A percentile compares a stretch with the other conserved stretches of the same genome.
These are phyloP conservation scores for Wickerhamomyces bovis DNA, from an alignment of 805 yeast genomes.

Conservation along the genomic window DNA sequence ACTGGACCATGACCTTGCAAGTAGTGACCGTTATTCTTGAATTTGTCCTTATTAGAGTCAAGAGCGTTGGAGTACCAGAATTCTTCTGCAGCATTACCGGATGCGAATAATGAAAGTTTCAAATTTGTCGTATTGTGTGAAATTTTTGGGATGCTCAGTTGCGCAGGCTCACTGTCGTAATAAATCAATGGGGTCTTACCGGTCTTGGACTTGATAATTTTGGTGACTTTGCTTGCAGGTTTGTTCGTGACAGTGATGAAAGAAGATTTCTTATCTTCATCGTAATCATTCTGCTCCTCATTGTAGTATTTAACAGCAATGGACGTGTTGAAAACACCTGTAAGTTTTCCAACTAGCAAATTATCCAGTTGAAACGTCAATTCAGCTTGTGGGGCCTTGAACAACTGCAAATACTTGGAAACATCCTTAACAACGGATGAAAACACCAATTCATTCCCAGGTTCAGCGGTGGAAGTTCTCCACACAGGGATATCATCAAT, in stretches of 20 bases:
- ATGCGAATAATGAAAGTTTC: constrained; percentile 51
- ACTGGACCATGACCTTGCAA: constrained; percentile 65
- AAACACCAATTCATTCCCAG: constrained; percentile 44
- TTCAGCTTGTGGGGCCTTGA: constrained; percentile 33
- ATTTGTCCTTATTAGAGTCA: constrained; percentile 39
- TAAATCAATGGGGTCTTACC: constrained; percentile 39
- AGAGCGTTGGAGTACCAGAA: constrained; percentile 70
- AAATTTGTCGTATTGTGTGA: constrained; percentile 47
- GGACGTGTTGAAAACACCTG: constrained; percentile 54
- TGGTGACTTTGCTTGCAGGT: constrained; percentile 16
- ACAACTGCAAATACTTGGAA: constrained; percentile 46
- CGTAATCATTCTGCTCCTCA: constrained; percentile 17
- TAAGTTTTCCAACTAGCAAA: constrained; percentile 42
- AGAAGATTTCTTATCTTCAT: constrained; percentile 9
- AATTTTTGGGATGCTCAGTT: constrained; percentile 38
- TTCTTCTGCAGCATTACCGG: constrained; percentile 78
- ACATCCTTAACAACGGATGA: constrained; percentile 59
- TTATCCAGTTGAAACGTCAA: constrained; percentile 63
- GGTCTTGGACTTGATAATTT: constrained; percentile 12
- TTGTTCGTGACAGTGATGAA: constrained; percentile 16
- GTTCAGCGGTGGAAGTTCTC: constrained; percentile 85
- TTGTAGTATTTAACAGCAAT: constrained; percentile 47
- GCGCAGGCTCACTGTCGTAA: constrained; percentile 34
- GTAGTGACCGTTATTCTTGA: constrained; percentile 32
- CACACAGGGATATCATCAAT: constrained; percentile 62